phyloP scores from a whole-genome alignment of 805 yeast genomes.

The Wickerhamiella hasegawae region DNA sequence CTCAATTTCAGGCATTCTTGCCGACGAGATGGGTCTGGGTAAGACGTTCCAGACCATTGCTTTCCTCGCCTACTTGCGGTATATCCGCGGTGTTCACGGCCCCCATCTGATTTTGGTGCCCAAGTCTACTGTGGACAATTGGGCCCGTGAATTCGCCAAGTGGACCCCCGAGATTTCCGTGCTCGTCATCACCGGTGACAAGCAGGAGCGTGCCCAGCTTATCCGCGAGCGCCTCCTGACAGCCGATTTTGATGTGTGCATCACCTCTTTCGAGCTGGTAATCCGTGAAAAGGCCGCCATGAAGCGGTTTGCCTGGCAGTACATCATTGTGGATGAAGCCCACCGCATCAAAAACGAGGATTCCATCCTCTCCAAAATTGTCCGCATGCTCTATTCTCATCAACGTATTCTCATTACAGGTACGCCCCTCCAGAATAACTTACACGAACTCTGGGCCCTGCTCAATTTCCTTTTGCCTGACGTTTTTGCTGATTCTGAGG shows the following conservation, averaged over 20 bases:
- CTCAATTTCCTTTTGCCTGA: conserved; percentile 83
- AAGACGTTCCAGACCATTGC: conserved; percentile 91
- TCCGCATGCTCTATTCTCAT: conserved; percentile 70
- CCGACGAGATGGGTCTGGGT: conserved; percentile 98
- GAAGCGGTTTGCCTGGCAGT: conserved; percentile 81
- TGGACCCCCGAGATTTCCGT: conserved; percentile 93
- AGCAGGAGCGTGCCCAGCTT: conserved; percentile 52
- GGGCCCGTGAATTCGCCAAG: conserved; percentile 85
- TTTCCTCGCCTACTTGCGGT: conserved; percentile 73
- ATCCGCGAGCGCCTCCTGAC: conserved; percentile 43
- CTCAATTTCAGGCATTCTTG: conserved; percentile 76
- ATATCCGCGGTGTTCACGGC: conserved; percentile 61
- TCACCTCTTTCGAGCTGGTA: conserved; percentile 87
- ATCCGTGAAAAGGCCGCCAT: conserved; percentile 70
- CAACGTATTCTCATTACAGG: conserved; percentile 84
- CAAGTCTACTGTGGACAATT: conserved; percentile 86
- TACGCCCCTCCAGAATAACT: conserved; percentile 85
- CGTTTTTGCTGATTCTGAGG: conserved; percentile 81
- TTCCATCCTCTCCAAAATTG: conserved; percentile 76
- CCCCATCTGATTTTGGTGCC: conserved; percentile 90
- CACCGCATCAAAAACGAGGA: conserved; percentile 94
- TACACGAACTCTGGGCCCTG: conserved; percentile 93
- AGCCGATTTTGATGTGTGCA: conserved; percentile 73
- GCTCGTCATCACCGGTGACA: conserved; percentile 72
- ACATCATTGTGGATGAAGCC: conserved; percentile 87